Conservation (phyloP, 208 protist species). For the Leishmania lainsoni region DNA sequence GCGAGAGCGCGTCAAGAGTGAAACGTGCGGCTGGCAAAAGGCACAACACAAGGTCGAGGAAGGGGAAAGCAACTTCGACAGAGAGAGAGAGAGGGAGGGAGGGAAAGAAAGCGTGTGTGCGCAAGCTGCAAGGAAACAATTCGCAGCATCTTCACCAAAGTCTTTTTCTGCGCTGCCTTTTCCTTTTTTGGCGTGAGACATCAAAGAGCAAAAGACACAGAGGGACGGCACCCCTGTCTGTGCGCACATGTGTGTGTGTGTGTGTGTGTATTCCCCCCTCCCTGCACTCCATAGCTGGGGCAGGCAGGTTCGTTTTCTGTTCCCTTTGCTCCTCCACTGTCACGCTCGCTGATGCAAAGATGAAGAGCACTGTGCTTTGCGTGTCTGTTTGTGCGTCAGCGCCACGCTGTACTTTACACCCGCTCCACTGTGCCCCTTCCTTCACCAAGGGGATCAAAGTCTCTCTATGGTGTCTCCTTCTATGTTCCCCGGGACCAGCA, state of each 20-base stretch:
- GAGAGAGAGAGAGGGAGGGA: not conserved
- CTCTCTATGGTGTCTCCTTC: not conserved
- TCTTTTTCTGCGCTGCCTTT: not conserved
- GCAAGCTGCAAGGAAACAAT: too few species aligned
- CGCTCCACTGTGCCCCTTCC: too few species aligned
- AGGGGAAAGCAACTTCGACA: too few species aligned
- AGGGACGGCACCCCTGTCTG: not conserved
- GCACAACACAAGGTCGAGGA: not conserved
- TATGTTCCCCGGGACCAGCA: not conserved
- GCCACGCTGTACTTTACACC: not conserved
- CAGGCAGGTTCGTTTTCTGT: not conserved
- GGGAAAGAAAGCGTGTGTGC: not conserved
- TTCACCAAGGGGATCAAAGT: not conserved
- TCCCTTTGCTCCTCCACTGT: not conserved
- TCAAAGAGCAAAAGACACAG: slow-evolving; percentile 13
- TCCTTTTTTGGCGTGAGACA: not conserved
- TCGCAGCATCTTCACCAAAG: not conserved
- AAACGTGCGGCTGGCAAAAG: not conserved
- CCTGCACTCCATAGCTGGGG: not conserved
- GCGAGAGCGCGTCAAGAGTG: not conserved
- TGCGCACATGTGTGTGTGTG: not conserved
- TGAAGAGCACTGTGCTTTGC: not conserved
- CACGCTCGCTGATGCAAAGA: not conserved
- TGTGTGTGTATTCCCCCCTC: not conserved
- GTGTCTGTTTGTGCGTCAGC: not conserved